A percentile compares a stretch with the other conserved stretches of the same genome.
Conservation (phyloP, 306 rosid genomes). For the Sechiopsis laciniata region DNA sequence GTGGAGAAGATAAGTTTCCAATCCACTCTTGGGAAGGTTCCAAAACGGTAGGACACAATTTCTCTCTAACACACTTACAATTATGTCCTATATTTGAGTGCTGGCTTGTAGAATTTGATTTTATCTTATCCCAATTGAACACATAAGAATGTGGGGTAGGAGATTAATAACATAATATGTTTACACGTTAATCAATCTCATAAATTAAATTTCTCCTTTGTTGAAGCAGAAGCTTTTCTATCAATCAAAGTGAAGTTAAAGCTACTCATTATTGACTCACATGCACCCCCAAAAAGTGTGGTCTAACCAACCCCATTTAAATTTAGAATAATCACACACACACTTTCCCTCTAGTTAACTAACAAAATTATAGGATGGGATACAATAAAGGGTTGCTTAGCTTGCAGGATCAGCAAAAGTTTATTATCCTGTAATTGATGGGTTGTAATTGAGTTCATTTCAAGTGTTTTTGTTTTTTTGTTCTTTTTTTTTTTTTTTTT, state of each 20-base stretch:
- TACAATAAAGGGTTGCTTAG: conserved; percentile 34
- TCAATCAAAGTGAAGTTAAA: not conserved
- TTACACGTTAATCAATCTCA: conserved; percentile 18
- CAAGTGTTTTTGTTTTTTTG: conserved; percentile 1
- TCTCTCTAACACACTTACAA: conserved; percentile 2
- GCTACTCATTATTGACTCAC: conserved; percentile 15
- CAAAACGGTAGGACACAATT: not conserved
- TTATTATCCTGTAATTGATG: not conserved
- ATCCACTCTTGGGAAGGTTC: not conserved
- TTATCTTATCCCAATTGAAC: conserved; percentile 2
- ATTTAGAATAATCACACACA: not conserved
- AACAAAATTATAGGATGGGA: not conserved
- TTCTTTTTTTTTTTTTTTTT: not conserved
- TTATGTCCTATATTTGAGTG: conserved; percentile 10
- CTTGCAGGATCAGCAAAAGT: conserved; percentile 62
- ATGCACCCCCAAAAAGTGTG: conserved; percentile 1
- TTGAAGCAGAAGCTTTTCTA: conserved; percentile 1
- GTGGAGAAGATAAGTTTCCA: conserved; percentile 9
- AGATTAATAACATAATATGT: not conserved
- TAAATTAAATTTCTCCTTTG: not conserved
- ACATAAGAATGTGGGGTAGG: not conserved
- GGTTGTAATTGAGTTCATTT: conserved; percentile 22
- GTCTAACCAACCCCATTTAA: not conserved
- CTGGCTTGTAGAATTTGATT: not conserved
- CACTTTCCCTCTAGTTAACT: not conserved